Base-by-base conservation (phyloP, 2,329 filamentous ascomycete species). In the Spiromastix sp. region DNA sequence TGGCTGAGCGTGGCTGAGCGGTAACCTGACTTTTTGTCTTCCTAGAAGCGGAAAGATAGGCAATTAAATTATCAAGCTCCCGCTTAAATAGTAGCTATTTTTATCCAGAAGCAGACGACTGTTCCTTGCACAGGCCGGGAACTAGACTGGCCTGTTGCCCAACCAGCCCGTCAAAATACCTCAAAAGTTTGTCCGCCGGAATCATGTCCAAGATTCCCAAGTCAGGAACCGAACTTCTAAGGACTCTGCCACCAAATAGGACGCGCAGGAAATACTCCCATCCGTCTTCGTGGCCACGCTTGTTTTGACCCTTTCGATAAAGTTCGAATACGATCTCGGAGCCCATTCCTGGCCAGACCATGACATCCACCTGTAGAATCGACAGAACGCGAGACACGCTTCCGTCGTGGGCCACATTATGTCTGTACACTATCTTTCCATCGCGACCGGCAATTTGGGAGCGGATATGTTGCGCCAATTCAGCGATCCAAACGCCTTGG, bases 321-420 rank as follows among this genome's bases (percentile, higher is more conserved):
- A 87, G 51, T 61, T 89, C 83, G 51, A 87, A 85, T 0, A 86
- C 72, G 1, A 89, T 67, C 59, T 89, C 83, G 7, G 74, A 67
- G 0, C 83, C 83, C 82, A 89, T 86, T 0, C 83, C 83, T 0
- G 83, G 83, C 83, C 83, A 89, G 1, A 85, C 76, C 82, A 89
- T 89, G 34, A 66, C 55, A 15, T 85, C 77, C 2, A 81, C 50
- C 59, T 89, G 83, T 49, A 91, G 52, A 11, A 87, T 69, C 2
- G 74, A 74, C 15, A 91, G 61, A 5, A 89, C 48, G 2, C 75
- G 62, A 8, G 79, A 76, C 5, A 87, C 51, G 3, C 74, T 79
- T 2, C 84, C 85, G 47, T 91, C 85, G 48, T 93, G 84, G 2
- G 82, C 84, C 24, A 91, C 69, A 43, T 89, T 87, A 50, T 91